Conservation (phyloP, 208 protist species). For the Naegleria lovaniensis region DNA sequence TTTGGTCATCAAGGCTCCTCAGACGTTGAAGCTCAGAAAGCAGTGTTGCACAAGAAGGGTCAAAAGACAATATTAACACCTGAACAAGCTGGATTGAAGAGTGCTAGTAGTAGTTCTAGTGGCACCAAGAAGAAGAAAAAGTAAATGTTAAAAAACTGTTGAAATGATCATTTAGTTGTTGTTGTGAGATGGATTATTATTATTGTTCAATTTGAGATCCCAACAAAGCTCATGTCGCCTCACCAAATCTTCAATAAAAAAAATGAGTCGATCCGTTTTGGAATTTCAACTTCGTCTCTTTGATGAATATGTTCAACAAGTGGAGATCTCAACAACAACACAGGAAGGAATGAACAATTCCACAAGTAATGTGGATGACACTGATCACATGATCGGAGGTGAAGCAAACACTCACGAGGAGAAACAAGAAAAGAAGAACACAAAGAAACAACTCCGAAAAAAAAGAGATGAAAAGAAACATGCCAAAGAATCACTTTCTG, state of each 20-base stretch:
- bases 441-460: neutral
- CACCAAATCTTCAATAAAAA: no score
- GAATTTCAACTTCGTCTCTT: no score
- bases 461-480: neutral
- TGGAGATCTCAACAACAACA: neutral
- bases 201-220: no score
- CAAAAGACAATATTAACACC: neutral
- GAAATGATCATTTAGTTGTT: no score
- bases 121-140: no score
- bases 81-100: neutral
- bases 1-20: neutral
- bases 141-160: no score
- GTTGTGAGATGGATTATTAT: no score
- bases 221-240: no score
- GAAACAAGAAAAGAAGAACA: neutral
- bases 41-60: neutral
- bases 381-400: neutral
- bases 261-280: no score
- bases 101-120: constrained; percentile 9
- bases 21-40: neutral
- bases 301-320: no score
- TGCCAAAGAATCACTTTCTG: neutral
- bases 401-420: neutral
- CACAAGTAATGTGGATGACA: no score
- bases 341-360: no score